A percentile compares a stretch with the other conserved stretches of the same genome.
Evolutionary conservation across 116 monocot species (phyloP).

Genomic region (Trichopus zeylanicus): DNA sequence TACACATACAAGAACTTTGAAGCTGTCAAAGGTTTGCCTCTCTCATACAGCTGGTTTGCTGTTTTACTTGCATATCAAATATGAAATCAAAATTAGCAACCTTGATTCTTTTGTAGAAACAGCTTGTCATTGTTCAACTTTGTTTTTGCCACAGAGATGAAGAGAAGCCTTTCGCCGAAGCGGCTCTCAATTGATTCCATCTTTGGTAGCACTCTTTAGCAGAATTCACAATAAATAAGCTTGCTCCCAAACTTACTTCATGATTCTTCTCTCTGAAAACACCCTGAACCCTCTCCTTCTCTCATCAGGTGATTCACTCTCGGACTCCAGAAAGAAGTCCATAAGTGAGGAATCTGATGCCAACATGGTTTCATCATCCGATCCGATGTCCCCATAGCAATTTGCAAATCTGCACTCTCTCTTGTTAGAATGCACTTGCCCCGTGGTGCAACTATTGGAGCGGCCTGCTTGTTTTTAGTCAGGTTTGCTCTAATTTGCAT

Average conservation of each 20-base stretch:
- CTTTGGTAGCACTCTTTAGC: constrained; percentile 25
- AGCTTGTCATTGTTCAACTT: not conserved
- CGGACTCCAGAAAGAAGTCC: constrained; percentile 22
- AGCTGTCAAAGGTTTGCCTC: constrained; percentile 56
- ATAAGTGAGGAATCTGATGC: constrained; percentile 22
- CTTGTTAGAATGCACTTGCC: constrained; percentile 8
- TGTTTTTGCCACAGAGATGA: constrained; percentile 19
- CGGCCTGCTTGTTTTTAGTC: constrained; percentile 44
- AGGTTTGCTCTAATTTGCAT: constrained; percentile 22
- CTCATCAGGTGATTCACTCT: constrained; percentile 21
- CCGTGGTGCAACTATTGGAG: constrained; percentile 16
- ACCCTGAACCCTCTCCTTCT: constrained; percentile 6
- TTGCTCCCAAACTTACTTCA: not conserved
- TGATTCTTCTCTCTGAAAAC: not conserved
- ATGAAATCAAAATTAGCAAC: not conserved
- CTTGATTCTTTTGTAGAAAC: not conserved
- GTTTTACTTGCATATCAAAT: not conserved
- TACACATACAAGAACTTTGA: constrained; percentile 82
- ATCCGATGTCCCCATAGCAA: constrained; percentile 44
- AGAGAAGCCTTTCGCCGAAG: constrained; percentile 36
- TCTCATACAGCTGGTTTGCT: constrained; percentile 19
- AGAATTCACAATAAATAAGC: not conserved
- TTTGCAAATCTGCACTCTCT: not conserved
- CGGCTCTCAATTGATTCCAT: constrained; percentile 34
- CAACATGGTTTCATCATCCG: constrained; percentile 43